A percentile compares a stretch with the other conserved stretches of the same genome.
Conservation (phyloP, 495 filamentous ascomycete genomes). For the Penicillium bialowiezense region DNA sequence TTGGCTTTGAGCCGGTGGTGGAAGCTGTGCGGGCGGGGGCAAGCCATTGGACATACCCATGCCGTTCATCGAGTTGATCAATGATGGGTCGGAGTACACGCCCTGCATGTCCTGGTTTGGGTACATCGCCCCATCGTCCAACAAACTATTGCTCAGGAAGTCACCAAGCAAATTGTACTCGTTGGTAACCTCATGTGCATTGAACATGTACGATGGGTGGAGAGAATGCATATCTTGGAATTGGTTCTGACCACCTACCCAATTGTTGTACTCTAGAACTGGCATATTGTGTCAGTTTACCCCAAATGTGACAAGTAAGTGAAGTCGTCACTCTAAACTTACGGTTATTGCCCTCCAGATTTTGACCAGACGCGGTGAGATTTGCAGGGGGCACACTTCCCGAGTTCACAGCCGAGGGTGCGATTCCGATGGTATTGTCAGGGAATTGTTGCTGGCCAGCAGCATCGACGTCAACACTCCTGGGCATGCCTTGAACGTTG, state of each 20-base stretch:
- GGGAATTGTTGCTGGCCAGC: slow-evolving; percentile 39
- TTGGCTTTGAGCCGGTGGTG: slow-evolving; percentile 39
- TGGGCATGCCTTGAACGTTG: slow-evolving; percentile 37
- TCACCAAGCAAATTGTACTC: slow-evolving; percentile 96
- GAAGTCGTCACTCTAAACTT: slow-evolving; percentile 42
- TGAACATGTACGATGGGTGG: slow-evolving; percentile 94
- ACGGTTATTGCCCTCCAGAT: slow-evolving; percentile 65
- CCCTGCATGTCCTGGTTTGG: slow-evolving; percentile 59
- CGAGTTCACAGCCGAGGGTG: slow-evolving; percentile 31
- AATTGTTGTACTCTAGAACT: slow-evolving; percentile 67
- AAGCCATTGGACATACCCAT: slow-evolving; percentile 31
- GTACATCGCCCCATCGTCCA: slow-evolving; percentile 72
- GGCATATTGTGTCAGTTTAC: slow-evolving; percentile 26
- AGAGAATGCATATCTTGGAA: slow-evolving; percentile 93
- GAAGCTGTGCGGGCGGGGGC: slow-evolving; percentile 35
- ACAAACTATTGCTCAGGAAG: slow-evolving; percentile 82
- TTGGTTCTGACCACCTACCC: slow-evolving; percentile 72
- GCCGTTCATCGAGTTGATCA: slow-evolving; percentile 50
- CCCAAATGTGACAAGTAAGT: slow-evolving; percentile 3
- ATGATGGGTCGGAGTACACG: slow-evolving; percentile 53
- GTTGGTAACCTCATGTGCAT: slow-evolving; percentile 86
- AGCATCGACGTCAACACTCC: slow-evolving; percentile 42
- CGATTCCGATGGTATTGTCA: slow-evolving; percentile 35
- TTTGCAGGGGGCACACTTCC: slow-evolving; percentile 33
- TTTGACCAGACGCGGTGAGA: slow-evolving; percentile 38